A percentile compares a stretch with the other conserved stretches of the same genome.
Conservation (phyloP, 2,329 filamentous ascomycete species). For the Talaromyces amestolkiae region DNA sequence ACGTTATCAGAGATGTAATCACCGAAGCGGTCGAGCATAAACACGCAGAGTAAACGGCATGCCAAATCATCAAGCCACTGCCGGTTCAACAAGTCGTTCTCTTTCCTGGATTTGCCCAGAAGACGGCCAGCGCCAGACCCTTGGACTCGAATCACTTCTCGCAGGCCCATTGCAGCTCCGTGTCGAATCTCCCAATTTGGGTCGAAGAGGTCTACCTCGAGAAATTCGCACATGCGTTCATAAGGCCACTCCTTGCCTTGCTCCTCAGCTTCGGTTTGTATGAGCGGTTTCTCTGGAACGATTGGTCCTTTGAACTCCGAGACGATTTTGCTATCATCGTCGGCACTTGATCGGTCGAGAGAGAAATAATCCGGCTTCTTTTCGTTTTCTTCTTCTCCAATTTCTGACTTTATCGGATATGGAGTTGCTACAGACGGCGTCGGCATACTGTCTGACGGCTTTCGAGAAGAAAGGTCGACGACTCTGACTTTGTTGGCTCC, state of each 20-base stretch:
- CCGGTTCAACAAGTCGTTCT: slow-evolving; percentile 78
- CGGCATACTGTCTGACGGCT: slow-evolving; percentile 64
- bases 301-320: slow-evolving; percentile 89
- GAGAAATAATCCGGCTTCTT: slow-evolving; percentile 83
- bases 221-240: slow-evolving; percentile 87
- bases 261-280: slow-evolving; percentile 73
- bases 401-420: slow-evolving; percentile 60
- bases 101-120: slow-evolving; percentile 64
- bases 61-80: slow-evolving; percentile 91
- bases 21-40: slow-evolving; percentile 96
- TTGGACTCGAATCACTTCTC: slow-evolving; percentile 89
- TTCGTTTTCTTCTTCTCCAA: slow-evolving; percentile 58
- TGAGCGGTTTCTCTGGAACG: slow-evolving; percentile 77
- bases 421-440: slow-evolving; percentile 52
- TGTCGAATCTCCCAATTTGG: slow-evolving; percentile 92
- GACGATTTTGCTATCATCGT: slow-evolving; percentile 89
- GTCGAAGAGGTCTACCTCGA: slow-evolving; percentile 92
- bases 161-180: slow-evolving; percentile 89
- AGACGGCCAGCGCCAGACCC: slow-evolving; percentile 80
- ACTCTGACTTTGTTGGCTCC: slow-evolving; percentile 87
- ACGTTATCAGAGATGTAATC: slow-evolving; percentile 98
- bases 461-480: slow-evolving; percentile 75
- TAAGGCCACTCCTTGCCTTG: slow-evolving; percentile 90
- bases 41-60: slow-evolving; percentile 90
- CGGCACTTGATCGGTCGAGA: slow-evolving; percentile 73